Base-by-base conservation (phyloP, 495 filamentous ascomycete genomes). In the Daldinia vernicosa region DNA sequence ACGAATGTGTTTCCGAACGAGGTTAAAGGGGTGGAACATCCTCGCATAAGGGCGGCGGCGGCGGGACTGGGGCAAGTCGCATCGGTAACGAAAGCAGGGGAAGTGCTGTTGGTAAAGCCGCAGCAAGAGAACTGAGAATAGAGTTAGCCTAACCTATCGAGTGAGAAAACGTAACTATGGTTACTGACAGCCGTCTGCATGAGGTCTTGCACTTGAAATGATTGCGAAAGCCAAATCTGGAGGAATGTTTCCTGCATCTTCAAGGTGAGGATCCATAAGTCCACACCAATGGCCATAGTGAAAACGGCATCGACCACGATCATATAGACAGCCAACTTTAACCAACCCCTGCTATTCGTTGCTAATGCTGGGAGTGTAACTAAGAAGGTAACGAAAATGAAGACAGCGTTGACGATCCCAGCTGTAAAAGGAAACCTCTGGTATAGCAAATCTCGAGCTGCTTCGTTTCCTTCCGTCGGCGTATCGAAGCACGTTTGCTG, bases 261-360 rank as follows among this genome's bases (percentile, higher is more conserved):
- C 62, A 93, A 82, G 3, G 91, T 93, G 59, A 86, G 76, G 68
- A 92, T 85, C 91, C 91, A 93, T 60, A 93, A 79, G 37, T 84
- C 81, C 55, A 93, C 75, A 24, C 91, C 91, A 6, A 92, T 77
- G 52, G 85, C 73, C 72, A 93, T 78, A 28, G 87, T 92, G 77
- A 91, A 91, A 32, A 89, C 47, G 9, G 82, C 83, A 78, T 86
- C 89, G 56, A 88, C 69, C 30, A 89, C 82, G 5, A 90, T 79
- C 69, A 91, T 78, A 80, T 84, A 89, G 30, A 81, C 84, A 59
- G 88, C 85, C 7, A 88, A 63, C 74, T 89, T 89, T 66, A 90
- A 77, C 87, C 86, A 89, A 24, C 75, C 78, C 45, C 87, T 81
- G 9, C 83, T 85, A 14, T 83, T 83, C 45, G 86, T 87, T 53